phyloP scores from a whole-genome alignment of 2,329 filamentous ascomycete genomes.

The Trichoderma lentiforme region DNA sequence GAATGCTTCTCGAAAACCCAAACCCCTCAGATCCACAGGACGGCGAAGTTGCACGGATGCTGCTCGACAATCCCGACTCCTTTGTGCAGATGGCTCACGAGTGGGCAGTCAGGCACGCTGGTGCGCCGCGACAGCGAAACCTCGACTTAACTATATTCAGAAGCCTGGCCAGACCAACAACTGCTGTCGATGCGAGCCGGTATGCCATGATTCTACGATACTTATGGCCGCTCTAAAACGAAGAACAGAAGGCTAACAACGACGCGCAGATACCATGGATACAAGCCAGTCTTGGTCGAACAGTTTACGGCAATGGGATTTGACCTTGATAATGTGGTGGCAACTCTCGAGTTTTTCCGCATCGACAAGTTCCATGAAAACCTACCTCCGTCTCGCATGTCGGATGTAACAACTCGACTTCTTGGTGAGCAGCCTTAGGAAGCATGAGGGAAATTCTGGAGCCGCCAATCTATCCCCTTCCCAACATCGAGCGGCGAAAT shows the following conservation, averaged over 20 bases:
- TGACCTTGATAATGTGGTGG: constrained; percentile 78
- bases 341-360: constrained; percentile 75
- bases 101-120: constrained; percentile 83
- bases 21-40: constrained; percentile 97
- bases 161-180: constrained; percentile 46
- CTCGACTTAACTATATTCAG: constrained; percentile 42
- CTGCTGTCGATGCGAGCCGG: constrained; percentile 28
- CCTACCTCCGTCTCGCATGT: constrained; percentile 82
- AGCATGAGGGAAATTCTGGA: neutral
- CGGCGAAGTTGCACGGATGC: constrained; percentile 88
- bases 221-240: neutral
- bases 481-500: neutral
- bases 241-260: neutral
- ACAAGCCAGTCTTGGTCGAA: constrained; percentile 78
- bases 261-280: constrained; percentile 72
- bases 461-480: neutral
- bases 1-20: constrained; percentile 87
- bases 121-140: constrained; percentile 56
- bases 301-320: constrained; percentile 91
- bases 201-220: constrained; percentile 24
- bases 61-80: constrained; percentile 71
- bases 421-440: constrained; percentile 65
- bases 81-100: constrained; percentile 82
- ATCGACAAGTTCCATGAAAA: constrained; percentile 74
- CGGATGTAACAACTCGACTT: constrained; percentile 80